Evolutionary conservation across 805 yeast genomes (phyloP), one percentile per base, ranked within the genome.

Genomic region (Blastobotrys chiropterorum): DNA sequence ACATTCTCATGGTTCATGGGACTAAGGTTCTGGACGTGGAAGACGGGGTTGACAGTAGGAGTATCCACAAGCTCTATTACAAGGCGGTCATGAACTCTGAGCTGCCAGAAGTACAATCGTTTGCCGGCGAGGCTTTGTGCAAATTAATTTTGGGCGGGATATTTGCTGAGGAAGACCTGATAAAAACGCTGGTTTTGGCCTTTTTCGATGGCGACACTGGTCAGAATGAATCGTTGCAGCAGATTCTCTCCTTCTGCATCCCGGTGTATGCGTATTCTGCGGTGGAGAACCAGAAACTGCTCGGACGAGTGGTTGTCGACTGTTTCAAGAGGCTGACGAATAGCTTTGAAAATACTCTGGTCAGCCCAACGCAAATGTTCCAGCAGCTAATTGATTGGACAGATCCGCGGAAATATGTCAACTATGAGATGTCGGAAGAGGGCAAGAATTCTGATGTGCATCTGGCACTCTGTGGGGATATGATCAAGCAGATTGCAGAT

Each of bases 241-340:
- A 90, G 66, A 86, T 86, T 0, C 77, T 90, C 53, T 80, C 94
- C 7, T 90, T 87, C 62, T 90, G 96, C 64, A 74, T 90, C 15
- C 97, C 97, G 0, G 95, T 86, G 0, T 89, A 86, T 65, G 82
- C 94, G 39, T 85, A 81, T 62, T 85, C 95, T 34, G 90, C 83
- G 60, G 71, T 74, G 0, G 70, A 70, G 15, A 95, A 90, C 64
- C 97, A 88, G 65, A 76, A 74, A 47, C 73, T 82, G 54, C 68
- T 90, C 61, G 76, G 82, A 4, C 68, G 79, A 31, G 76, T 57
- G 44, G 57, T 63, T 22, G 52, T 64, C 48, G 55, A 62, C 44
- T 54, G 55, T 20, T 20, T 59, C 40, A 47, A 72, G 50, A 72
- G 94, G 59, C 66, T 86, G 54, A 79, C 80, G 57, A 71, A 67